phyloP scores from a whole-genome alignment of 2,329 filamentous ascomycete species.

The Nannizziopsis barbatae region DNA sequence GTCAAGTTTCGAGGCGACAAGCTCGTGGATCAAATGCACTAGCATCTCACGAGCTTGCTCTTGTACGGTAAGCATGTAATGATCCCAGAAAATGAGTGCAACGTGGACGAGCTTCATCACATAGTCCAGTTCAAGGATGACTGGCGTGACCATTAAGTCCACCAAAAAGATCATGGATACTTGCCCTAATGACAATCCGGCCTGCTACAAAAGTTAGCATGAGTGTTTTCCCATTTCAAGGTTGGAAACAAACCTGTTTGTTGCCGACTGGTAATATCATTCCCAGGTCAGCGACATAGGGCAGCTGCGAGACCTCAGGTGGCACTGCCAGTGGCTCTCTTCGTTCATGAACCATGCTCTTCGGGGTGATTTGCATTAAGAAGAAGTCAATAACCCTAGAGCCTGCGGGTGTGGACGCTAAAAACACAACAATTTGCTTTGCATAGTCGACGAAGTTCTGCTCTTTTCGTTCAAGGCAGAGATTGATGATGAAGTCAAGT shows the following conservation, averaged over 20 bases:
- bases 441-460: constrained; percentile 98
- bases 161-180: constrained; percentile 87
- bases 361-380: constrained; percentile 78
- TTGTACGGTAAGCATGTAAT: constrained; percentile 88
- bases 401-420: constrained; percentile 74
- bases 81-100: constrained; percentile 90
- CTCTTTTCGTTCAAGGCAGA: constrained; percentile 86
- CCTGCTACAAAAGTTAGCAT: constrained; percentile 27
- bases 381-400: constrained; percentile 91
- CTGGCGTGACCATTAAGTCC: constrained; percentile 87
- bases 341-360: constrained; percentile 91
- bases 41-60: constrained; percentile 97
- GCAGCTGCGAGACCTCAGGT: constrained; percentile 61
- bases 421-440: constrained; percentile 93
- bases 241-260: constrained; percentile 52
- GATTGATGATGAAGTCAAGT: constrained; percentile 87
- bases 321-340: constrained; percentile 55
- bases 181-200: constrained; percentile 84
- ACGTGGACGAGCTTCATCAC: constrained; percentile 82
- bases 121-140: constrained; percentile 65
- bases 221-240: not conserved
- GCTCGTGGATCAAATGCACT: constrained; percentile 90
- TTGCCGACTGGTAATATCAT: constrained; percentile 73
- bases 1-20: constrained; percentile 70
- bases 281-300: constrained; percentile 78